Conservation (phyloP, 192 early-diverging fungal species). For the Rhizophagus clarus region DNA sequence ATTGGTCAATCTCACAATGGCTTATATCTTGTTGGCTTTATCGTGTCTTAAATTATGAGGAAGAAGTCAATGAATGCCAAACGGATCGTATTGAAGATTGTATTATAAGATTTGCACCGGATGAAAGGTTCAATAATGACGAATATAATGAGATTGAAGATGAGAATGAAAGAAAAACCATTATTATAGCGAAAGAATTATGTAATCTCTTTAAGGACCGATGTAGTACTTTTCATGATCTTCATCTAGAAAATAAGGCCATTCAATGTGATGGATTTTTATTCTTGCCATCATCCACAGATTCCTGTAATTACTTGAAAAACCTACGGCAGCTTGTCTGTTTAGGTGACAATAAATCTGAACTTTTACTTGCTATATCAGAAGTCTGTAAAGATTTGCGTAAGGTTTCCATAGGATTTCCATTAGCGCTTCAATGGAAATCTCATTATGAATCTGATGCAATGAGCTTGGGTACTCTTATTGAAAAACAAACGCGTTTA, state of each 20-base stretch:
- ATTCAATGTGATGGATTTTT: neutral
- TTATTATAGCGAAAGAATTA: neutral
- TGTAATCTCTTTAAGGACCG: neutral
- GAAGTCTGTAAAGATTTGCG: neutral
- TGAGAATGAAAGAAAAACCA: neutral
- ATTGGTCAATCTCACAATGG: conserved; percentile 6
- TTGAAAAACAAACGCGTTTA: neutral
- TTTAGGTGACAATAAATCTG: neutral
- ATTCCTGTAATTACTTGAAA: neutral
- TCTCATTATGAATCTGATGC: neutral
- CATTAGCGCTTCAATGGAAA: neutral
- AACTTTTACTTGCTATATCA: neutral
- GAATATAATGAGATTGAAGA: neutral
- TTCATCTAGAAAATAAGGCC: neutral
- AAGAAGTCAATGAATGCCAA: neutral
- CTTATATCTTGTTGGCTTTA: conserved; percentile 6
- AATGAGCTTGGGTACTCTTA: neutral
- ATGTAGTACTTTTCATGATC: neutral
- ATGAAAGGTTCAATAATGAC: neutral
- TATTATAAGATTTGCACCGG: neutral
- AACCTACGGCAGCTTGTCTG: neutral
- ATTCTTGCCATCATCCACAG: neutral
- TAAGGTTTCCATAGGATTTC: neutral
- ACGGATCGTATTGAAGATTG: neutral
- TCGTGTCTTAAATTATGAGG: conserved; percentile 2